Evolutionary conservation across 257 asterid species (phyloP), one percentile per base, ranked within the genome.

Genomic region (Przewalskia tangutica): DNA sequence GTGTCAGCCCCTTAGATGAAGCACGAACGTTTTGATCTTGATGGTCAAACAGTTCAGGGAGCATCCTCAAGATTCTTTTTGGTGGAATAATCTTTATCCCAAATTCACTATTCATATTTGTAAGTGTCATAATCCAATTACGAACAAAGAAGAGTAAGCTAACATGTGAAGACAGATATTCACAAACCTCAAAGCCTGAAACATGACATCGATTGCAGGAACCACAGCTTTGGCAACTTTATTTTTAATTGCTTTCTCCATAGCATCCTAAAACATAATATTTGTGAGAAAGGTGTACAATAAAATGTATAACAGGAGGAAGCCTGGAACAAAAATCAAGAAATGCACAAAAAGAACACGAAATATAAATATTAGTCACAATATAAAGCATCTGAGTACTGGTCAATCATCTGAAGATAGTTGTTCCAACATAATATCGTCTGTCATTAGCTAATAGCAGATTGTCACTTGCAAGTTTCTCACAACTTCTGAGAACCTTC

Each of bases 21-120:
- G 99, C 97, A 68, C 99, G 99, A 13, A 96, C 99, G 88, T 96
- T 93, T 87, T 96, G 99, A 93, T 96, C 99, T 90, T 93, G 98
- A 89, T 96, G 99, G 86, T 94, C 99, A 91, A 96, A 96, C 60
- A 96, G 97, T 86, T 94, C 98, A 46, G 99, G 99, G 85, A 96
- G 99, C 97, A 96, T 96, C 97, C 94, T 96, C 94, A 96, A 83
- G 85, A 96, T 87, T 91, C 98, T 93, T 88, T 96, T 96, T 11
- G 98, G 98, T 7, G 98, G 98, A 77, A 96, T 88, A 85, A 93
- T 86, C 94, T 94, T 96, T 55, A 97, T 85, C 77, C 99, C 99
- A 87, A 96, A 96, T 85, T 94, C 99, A 91, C 99, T 96, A 90
- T 85, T 81, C 79, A 88, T 84, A 77, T 85, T 84, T 85, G 53